Conservation (phyloP, 78 protist genomes). For the Dictyostelium discoideum region DNA sequence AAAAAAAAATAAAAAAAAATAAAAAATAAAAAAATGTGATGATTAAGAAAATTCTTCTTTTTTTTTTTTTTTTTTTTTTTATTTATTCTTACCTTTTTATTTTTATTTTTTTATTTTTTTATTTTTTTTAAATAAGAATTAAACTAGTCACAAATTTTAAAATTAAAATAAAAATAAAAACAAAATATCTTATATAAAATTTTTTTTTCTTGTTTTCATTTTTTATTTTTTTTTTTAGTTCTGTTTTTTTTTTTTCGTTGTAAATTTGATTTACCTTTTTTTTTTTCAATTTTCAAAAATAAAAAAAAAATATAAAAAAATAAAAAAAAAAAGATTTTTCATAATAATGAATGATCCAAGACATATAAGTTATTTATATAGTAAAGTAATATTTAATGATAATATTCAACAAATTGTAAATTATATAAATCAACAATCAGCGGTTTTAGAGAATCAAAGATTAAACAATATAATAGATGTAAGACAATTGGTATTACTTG, state of each 20-base stretch:
- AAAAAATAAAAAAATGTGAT: background rate
- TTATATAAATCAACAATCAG: conserved; percentile 3
- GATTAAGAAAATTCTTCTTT: background rate
- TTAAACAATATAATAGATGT: background rate
- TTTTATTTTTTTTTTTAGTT: background rate
- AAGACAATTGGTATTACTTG: background rate
- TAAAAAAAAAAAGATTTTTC: background rate
- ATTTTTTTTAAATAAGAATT: background rate
- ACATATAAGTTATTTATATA: conserved; percentile 5
- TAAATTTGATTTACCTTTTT: background rate
- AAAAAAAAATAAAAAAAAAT: too few species aligned
- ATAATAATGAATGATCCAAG: conserved; percentile 1
- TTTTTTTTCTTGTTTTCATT: too few species aligned
- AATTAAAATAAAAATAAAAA: too few species aligned
- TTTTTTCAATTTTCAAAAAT: background rate
- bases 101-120: background rate
- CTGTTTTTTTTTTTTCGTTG: background rate
- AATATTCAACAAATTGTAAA: background rate
- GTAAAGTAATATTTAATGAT: background rate
- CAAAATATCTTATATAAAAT: background rate
- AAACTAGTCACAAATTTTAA: background rate
- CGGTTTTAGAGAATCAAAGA: background rate
- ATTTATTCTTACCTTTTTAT: too few species aligned
- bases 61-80: too few species aligned
- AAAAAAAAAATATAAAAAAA: too few species aligned